Base-by-base conservation (phyloP, 352 stramenopile species). In the Phytophthora podocarpi region DNA sequence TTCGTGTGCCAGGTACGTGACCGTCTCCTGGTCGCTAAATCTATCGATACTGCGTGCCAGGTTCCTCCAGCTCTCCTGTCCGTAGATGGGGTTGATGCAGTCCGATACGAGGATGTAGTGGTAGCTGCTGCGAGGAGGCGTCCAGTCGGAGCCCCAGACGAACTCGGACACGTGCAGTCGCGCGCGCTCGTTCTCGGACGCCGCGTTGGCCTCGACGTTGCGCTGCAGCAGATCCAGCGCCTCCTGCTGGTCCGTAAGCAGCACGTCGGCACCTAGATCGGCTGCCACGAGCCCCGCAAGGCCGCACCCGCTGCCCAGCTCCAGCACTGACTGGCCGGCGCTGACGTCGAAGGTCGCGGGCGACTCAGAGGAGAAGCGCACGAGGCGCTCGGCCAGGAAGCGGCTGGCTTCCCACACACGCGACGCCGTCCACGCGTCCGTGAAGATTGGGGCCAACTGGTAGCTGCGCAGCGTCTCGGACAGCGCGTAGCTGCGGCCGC, bases 21-120 rank as follows among this genome's bases (percentile, higher is more conserved):
- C 46, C 7, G 86, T 90, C 16, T 77, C 15, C 0, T 47, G 43
- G 31, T 73, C 39, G 35, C 82, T 90, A 13, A 95, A 80, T 23
- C 70, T 70, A 35, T 58, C 24, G 49, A 95, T 93, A 48, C 82
- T 93, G 30, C 72, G 60, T 11, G 84, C 86, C 10, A 95, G 66
- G 30, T 90, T 83, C 18, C 84, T 68, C 86, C 86, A 95, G 35
- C 83, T 93, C 24, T 93, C 76, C 50, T 72, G 61, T 34, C 84
- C 86, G 64, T 95, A 95, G 54, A 95, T 92, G 43, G 86, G 83
- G 41, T 95, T 95, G 55, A 95, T 93, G 51, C 86, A 95, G 59
- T 95, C 86, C 4, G 86, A 95, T 18, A 93, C 63, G 42, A 95
- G 64, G 47, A 95, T 84, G 68, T 82, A 91, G 55, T 75, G 55